phyloP scores from a whole-genome alignment of 495 filamentous ascomycete species.

The Aspergillus hancockii region DNA sequence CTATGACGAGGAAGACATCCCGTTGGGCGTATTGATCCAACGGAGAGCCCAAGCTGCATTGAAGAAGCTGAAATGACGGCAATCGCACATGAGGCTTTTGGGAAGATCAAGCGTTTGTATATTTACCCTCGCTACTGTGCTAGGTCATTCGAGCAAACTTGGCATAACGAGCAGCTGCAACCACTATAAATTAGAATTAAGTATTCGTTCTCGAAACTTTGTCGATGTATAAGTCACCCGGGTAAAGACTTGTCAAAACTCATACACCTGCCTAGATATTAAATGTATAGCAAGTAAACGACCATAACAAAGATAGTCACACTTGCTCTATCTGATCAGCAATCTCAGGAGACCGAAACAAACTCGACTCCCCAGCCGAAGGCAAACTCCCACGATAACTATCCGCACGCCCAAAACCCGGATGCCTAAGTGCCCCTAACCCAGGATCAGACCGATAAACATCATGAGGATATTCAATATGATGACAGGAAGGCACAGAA shows the following conservation, averaged over 20 bases:
- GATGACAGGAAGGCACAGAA: not conserved
- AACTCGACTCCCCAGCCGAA: not conserved
- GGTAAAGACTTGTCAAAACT: too few species aligned
- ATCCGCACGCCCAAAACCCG: not conserved
- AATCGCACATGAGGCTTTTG: not conserved
- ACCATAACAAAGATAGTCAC: not conserved
- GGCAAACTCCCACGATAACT: not conserved
- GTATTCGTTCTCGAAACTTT: not conserved
- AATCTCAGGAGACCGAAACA: not conserved
- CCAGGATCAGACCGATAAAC: not conserved
- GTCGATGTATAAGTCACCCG: not conserved
- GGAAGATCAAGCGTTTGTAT: not conserved
- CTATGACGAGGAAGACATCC: conserved; percentile 79
- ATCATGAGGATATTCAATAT: not conserved
- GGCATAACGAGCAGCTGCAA: not conserved
- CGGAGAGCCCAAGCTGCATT: conserved; percentile 21
- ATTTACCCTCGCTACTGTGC: not conserved
- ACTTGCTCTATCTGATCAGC: not conserved
- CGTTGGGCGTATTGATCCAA: conserved; percentile 53
- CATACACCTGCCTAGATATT: too few species aligned
- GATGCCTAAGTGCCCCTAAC: not conserved
- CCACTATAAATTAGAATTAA: not conserved
- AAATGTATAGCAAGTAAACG: too few species aligned
- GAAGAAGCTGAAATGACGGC: not conserved
- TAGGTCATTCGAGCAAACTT: not conserved